Evolutionary conservation across 306 rosid species (phyloP).

Genomic region (Medicago lupulina): DNA sequence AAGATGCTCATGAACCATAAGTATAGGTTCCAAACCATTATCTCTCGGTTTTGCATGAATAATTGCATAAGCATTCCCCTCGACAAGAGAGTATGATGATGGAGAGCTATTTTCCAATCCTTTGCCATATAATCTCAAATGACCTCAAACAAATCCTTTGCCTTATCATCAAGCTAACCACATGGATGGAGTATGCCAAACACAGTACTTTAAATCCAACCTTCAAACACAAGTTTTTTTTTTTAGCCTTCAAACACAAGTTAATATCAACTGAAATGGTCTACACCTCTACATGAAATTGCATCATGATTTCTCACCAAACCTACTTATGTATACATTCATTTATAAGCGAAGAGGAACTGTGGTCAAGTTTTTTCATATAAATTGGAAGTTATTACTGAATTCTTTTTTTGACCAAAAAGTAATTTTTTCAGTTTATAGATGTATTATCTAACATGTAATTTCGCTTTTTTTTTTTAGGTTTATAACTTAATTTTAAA

Average conservation of each 20-base stretch:
- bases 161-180: no score
- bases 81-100: background rate
- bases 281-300: background rate
- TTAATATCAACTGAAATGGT: no score
- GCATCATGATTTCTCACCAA: no score
- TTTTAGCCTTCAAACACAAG: background rate
- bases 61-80: background rate
- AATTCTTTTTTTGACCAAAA: no score
- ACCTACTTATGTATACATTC: no score
- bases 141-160: no score
- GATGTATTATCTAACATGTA: background rate
- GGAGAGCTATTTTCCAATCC: no score
- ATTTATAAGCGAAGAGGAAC: no score
- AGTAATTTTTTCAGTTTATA: background rate
- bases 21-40: background rate
- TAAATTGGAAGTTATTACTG: no score
- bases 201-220: background rate
- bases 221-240: background rate
- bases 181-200: background rate
- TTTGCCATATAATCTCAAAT: no score
- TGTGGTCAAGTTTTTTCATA: no score
- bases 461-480: background rate
- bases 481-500: no score
- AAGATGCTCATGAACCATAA: background rate
- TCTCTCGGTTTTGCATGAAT: background rate